A percentile compares a stretch with the other conserved stretches of the same genome.
These are phyloP conservation scores for Pythium grandisporangium DNA, from an alignment of 352 stramenopile species.

Conservation along the genomic window DNA sequence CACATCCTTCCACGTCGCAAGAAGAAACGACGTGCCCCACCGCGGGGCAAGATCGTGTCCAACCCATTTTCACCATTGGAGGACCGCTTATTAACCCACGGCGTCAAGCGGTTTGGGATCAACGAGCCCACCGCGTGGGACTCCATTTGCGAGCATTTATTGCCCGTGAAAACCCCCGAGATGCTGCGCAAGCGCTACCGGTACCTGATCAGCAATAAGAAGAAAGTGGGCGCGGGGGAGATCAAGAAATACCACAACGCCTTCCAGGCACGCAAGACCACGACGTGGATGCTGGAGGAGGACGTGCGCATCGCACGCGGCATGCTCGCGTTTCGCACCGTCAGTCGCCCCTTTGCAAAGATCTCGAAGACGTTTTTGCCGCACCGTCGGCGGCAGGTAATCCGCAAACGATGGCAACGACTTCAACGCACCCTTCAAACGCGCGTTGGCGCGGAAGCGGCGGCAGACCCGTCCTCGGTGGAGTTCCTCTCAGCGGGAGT, in stretches of 20 bases:
- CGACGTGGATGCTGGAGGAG: constrained; percentile 68
- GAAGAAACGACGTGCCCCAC: constrained; percentile 8
- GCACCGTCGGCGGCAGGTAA: constrained; percentile 53
- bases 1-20: constrained; percentile 37
- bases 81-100: constrained; percentile 58
- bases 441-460: neutral
- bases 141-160: constrained; percentile 50
- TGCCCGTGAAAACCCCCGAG: constrained; percentile 41
- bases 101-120: constrained; percentile 56
- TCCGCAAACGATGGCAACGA: constrained; percentile 57
- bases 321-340: constrained; percentile 50
- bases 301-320: constrained; percentile 68
- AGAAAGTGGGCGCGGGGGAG: constrained; percentile 22
- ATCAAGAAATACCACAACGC: constrained; percentile 55
- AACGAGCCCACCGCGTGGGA: constrained; percentile 37
- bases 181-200: constrained; percentile 56
- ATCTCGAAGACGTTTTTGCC: constrained; percentile 51
- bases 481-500: neutral
- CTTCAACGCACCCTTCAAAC: constrained; percentile 8
- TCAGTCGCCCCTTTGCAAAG: constrained; percentile 50
- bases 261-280: constrained; percentile 20
- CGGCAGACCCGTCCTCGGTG: neutral
- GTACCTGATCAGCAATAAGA: constrained; percentile 58
- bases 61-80: constrained; percentile 37
- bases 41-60: constrained; percentile 6